Evolutionary conservation across 2,329 filamentous ascomycete genomes (phyloP).

Genomic region (Aspergillus latus): DNA sequence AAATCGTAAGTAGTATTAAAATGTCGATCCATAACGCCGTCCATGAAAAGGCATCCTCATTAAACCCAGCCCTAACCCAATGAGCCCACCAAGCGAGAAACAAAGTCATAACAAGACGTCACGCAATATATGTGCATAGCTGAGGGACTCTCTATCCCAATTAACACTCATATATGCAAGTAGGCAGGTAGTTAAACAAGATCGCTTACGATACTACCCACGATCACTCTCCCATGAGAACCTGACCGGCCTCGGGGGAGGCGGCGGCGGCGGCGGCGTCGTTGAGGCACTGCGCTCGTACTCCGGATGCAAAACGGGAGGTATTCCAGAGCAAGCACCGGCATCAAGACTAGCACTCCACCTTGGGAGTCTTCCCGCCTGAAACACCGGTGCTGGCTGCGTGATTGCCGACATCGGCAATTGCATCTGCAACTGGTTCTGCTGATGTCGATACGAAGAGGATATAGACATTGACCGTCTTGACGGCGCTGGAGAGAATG

Average conservation of each 20-base stretch:
- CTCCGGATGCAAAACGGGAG: background rate
- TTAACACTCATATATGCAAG: background rate
- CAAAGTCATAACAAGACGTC: background rate
- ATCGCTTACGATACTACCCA: background rate
- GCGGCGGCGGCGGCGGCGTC: background rate
- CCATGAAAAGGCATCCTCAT: background rate
- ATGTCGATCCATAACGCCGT: background rate
- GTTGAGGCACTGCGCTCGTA: background rate
- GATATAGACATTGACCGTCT: constrained; percentile 9
- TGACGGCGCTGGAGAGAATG: constrained; percentile 7
- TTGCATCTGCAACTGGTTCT: background rate
- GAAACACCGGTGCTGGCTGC: constrained; percentile 6
- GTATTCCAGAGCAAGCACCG: background rate
- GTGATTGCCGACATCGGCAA: constrained; percentile 4
- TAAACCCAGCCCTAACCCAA: background rate
- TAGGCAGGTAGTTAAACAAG: background rate
- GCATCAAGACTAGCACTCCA: background rate
- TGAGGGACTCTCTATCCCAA: background rate
- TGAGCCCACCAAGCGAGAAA: background rate
- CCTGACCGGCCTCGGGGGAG: background rate
- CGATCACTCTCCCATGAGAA: constrained; percentile 10
- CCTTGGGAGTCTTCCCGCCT: background rate
- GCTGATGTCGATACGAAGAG: background rate
- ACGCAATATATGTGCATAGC: background rate
- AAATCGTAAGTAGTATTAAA: background rate